Evolutionary conservation across 495 filamentous ascomycete genomes (phyloP).

Genomic region (Xylaria curta): DNA sequence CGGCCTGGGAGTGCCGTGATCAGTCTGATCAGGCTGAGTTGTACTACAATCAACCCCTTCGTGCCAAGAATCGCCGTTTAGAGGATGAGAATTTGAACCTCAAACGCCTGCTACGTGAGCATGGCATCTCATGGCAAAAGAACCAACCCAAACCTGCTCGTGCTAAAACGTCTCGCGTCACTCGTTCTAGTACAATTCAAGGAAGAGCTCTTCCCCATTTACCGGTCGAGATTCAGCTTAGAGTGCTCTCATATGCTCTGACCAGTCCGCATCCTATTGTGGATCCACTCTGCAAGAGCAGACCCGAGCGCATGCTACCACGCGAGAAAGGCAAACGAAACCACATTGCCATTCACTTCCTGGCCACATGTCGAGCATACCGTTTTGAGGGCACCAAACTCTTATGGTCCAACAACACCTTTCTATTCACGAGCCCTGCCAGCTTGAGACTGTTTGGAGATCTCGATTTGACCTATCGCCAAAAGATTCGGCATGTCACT

Average conservation of each 20-base stretch:
- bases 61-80: constrained; percentile 42
- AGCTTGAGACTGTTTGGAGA: constrained; percentile 49
- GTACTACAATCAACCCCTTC: constrained; percentile 48
- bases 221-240: constrained; percentile 52
- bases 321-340: constrained; percentile 44
- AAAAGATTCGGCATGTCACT: constrained; percentile 45
- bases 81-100: constrained; percentile 45
- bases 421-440: constrained; percentile 53
- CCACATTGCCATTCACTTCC: constrained; percentile 49
- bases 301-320: constrained; percentile 39
- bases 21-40: constrained; percentile 49
- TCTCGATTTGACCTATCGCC: constrained; percentile 41
- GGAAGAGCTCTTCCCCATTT: constrained; percentile 43
- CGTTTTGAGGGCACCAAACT: constrained; percentile 47
- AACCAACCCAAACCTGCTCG: constrained; percentile 24
- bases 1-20: constrained; percentile 51
- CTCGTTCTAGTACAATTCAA: constrained; percentile 29
- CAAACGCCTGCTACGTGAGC: constrained; percentile 48
- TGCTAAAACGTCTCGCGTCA: constrained; percentile 25
- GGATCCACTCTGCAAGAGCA: constrained; percentile 51
- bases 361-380: constrained; percentile 52
- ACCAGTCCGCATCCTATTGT: constrained; percentile 52
- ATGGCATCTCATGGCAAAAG: constrained; percentile 46
- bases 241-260: constrained; percentile 52
- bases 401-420: constrained; percentile 53